Base-by-base conservation (phyloP, 805 yeast genomes). In the Crinitomyces ghanaensis region DNA sequence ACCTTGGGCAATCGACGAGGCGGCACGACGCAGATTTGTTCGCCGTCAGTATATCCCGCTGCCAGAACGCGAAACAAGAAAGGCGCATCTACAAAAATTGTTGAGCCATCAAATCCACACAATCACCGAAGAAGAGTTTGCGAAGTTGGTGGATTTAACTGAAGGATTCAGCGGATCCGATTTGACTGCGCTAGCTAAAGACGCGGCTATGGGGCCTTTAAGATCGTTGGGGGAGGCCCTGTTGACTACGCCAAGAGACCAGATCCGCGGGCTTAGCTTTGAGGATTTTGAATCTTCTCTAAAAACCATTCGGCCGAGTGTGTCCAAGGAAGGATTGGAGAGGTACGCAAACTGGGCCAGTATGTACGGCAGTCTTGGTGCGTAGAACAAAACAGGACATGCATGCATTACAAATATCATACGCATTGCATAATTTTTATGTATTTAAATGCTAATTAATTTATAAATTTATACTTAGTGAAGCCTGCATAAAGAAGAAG, bases 1-100 rank as follows among this genome's bases (percentile, higher is more conserved):
- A 40, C 98, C 98, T 0, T 88, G 98, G 98, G 79, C 84, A 2
- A 85, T 82, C 40, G 98, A 88, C 56, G 97, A 91, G 50, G 96
- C 96, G 2, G 96, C 97, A 1, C 65, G 96, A 48, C 70, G 97
- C 53, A 66, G 97, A 41, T 88, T 88, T 57, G 93, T 83, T 5
- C 71, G 93, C 48, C 65, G 96, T 33, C 93, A 83, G 50, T 86
- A 91, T 56, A 86, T 91, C 35, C 97, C 97, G 3, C 62, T 91
- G 29, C 97, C 98, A 0, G 97, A 86, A 51, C 69, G 63, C 16
- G 86, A 78, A 44, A 84, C 96, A 2, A 62, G 97, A 37, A 59
- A 65, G 32, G 69, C 70, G 3, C 96, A 88, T 50, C 61, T 88
- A 14, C 53, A 57, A 33, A 78, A 75, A 47, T 66, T 88, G 31